phyloP scores from a whole-genome alignment of 2,329 filamentous ascomycete genomes.

The Parafenestella ontariensis region DNA sequence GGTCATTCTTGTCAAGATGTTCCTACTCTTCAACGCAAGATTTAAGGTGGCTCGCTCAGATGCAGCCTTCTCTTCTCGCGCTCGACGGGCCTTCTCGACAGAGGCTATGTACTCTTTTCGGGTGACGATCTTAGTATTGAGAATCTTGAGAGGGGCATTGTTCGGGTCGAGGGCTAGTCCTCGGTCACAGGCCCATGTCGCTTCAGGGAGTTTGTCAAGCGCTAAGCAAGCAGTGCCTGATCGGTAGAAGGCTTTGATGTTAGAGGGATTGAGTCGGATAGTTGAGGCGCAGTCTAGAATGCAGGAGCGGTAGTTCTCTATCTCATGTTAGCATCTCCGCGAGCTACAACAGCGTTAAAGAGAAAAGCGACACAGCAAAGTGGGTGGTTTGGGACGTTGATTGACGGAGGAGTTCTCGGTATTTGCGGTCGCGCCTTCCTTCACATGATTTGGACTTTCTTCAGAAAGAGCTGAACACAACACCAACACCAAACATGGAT shows the following conservation, averaged over 20 bases:
- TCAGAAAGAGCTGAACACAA: background rate
- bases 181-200: slow-evolving; percentile 76
- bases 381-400: background rate
- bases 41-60: slow-evolving; percentile 62
- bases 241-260: slow-evolving; percentile 91
- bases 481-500: background rate
- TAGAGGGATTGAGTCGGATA: slow-evolving; percentile 77
- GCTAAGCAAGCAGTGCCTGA: slow-evolving; percentile 79
- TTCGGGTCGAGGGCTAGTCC: slow-evolving; percentile 75
- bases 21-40: slow-evolving; percentile 68
- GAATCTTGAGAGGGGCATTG: slow-evolving; percentile 70
- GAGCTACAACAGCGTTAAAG: background rate
- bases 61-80: slow-evolving; percentile 62
- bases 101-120: slow-evolving; percentile 64
- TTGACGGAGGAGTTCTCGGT: background rate
- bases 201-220: slow-evolving; percentile 79
- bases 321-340: slow-evolving; percentile 1
- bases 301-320: slow-evolving; percentile 85
- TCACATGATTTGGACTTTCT: background rate
- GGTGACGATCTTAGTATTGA: slow-evolving; percentile 69
- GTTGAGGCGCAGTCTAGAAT: slow-evolving; percentile 84
- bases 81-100: slow-evolving; percentile 63
- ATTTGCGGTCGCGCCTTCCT: background rate
- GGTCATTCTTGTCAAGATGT: slow-evolving; percentile 72
- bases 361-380: background rate